These are phyloP conservation scores for Primulina tabacum DNA, from an alignment of 257 asterid species.

Conservation along the genomic window DNA sequence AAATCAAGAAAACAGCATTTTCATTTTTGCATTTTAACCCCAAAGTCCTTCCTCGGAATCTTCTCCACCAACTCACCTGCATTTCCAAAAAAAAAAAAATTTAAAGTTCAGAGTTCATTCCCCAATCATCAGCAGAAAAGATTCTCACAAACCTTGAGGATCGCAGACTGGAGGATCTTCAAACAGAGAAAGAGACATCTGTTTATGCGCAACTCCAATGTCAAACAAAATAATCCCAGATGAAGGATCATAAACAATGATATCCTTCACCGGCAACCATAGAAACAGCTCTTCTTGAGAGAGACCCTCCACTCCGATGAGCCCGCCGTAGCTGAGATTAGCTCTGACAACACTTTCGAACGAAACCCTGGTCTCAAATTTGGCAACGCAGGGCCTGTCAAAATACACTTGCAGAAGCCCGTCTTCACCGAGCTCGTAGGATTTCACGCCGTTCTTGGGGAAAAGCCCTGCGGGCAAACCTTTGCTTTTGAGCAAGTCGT, in stretches of 20 bases:
- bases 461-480: slow-evolving; percentile 84
- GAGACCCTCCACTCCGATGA: slow-evolving; percentile 73
- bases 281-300: slow-evolving; percentile 83
- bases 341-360: slow-evolving; percentile 77
- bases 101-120: too few species aligned
- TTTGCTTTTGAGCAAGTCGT: slow-evolving; percentile 62
- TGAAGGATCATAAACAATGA: slow-evolving; percentile 72
- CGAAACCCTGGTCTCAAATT: slow-evolving; percentile 60
- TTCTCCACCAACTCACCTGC: slow-evolving; percentile 42
- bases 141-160: slow-evolving; percentile 46
- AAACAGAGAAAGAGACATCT: slow-evolving; percentile 76
- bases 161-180: slow-evolving; percentile 82
- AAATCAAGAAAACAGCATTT: background rate
- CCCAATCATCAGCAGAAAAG: background rate
- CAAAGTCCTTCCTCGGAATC: slow-evolving; percentile 25
- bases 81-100: slow-evolving; percentile 10
- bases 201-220: slow-evolving; percentile 80
- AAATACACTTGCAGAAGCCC: slow-evolving; percentile 61
- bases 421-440: slow-evolving; percentile 46
- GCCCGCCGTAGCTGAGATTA: slow-evolving; percentile 75
- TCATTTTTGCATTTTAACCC: slow-evolving; percentile 41
- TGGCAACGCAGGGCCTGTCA: slow-evolving; percentile 78
- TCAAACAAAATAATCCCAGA: slow-evolving; percentile 81
- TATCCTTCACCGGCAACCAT: slow-evolving; percentile 87
- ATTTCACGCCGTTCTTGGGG: slow-evolving; percentile 70